Evolutionary conservation across 225 moss, liverwort and hornwort species (phyloP), one percentile per base, ranked within the genome.

Genomic region (Asterella californica): DNA sequence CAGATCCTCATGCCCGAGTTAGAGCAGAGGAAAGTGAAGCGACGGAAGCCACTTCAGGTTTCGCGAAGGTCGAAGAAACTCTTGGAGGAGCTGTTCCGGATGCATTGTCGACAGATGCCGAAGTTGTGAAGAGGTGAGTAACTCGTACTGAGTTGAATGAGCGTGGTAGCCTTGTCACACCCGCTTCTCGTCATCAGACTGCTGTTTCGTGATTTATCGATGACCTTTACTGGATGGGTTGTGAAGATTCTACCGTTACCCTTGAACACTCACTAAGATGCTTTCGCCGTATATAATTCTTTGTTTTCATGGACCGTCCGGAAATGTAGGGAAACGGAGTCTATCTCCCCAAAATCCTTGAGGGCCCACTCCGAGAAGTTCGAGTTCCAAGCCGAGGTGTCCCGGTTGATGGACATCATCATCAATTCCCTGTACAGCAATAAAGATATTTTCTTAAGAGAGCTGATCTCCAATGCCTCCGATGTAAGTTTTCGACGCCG

Each of bases 331-430:
- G 99, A 99, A 85, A 86, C 89, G 17, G 95, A 95, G 72, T 93
- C 99, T 22, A 93, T 88, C 70, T 79, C 91, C 69, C 83, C 87
- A 5, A 95, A 86, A 83, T 84, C 88, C 72, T 83, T 95, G 64
- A 90, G 93, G 81, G 81, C 81, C n/a, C 47, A 90, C 57, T 86
- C 92, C n/a, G 93, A 99, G 82, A 99, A 99, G 87, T 99, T 84
- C 59, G 99, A 99, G 88, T 99, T 99, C 83, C 99, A 99, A 85
- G 99, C 99, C n/a, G 99, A 99, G 85, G 99, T 99, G 48, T 95
- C 99, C n/a, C 89, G 99, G 82, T 89, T 99, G 88, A 99, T 99
- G 99, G 99, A 99, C 81, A 99, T 99, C 65, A 95, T 99, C 77
- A 99, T 99, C 82, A 92, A 99, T 61, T 99, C 99, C 27, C 78